phyloP scores from a whole-genome alignment of 208 protist genomes.

The Trypanosoma vivax region DNA sequence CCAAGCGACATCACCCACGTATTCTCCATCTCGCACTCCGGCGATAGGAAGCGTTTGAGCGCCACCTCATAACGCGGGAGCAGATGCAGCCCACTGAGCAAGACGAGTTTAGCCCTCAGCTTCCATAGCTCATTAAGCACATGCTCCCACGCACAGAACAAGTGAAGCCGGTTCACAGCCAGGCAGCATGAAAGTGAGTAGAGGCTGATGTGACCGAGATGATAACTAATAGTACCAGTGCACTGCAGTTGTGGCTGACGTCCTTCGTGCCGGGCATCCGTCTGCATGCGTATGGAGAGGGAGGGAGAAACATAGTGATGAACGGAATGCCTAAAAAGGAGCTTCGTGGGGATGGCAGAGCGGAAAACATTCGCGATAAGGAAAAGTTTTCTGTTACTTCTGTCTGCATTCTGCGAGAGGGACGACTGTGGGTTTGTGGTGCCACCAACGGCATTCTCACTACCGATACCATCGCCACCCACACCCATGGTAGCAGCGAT shows the following conservation, averaged over 20 bases:
- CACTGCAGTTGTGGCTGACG: constrained; percentile 15
- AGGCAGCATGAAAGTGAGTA: constrained; percentile 32
- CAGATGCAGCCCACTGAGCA: constrained; percentile 28
- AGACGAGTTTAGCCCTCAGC: constrained; percentile 39
- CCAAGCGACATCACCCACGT: constrained; percentile 43
- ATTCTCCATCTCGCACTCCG: constrained; percentile 49
- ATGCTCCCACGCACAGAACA: constrained; percentile 29
- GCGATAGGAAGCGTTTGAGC: constrained; percentile 52
- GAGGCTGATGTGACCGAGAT: constrained; percentile 28
- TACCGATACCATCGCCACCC: no score
- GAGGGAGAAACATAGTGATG: background rate
- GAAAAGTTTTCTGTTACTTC: no score
- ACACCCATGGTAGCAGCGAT: constrained; percentile 20
- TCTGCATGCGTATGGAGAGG: background rate
- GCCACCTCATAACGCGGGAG: constrained; percentile 54
- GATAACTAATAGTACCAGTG: constrained; percentile 26
- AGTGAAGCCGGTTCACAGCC: constrained; percentile 35
- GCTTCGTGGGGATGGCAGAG: background rate
- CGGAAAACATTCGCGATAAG: background rate
- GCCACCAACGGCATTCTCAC: no score
- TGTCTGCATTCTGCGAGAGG: no score
- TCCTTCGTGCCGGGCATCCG: constrained; percentile 19
- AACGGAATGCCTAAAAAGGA: background rate
- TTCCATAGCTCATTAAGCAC: constrained; percentile 54
- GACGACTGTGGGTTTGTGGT: no score